Conservation (phyloP, 2,329 filamentous ascomycete species). For the Fusarium abutilonis region DNA sequence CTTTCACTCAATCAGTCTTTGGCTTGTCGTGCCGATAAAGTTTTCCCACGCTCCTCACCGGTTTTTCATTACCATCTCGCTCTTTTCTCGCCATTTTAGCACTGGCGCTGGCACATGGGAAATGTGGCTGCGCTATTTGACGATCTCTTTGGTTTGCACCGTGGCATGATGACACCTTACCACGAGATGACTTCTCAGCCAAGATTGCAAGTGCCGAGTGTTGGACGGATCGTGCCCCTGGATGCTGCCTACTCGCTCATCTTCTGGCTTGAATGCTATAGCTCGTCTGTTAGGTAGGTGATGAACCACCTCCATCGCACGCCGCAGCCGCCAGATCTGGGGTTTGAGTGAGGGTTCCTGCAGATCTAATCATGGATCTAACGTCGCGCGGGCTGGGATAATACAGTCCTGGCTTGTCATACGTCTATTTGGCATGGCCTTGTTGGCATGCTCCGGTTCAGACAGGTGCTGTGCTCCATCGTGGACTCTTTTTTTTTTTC, state of each 20-base stretch:
- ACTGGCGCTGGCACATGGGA: no score
- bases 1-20: slow-evolving; percentile 12
- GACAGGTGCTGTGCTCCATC: background rate
- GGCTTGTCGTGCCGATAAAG: slow-evolving; percentile 18
- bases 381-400: slow-evolving; percentile 13
- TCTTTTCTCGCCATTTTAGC: no score
- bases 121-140: background rate
- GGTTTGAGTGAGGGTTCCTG: slow-evolving; percentile 42
- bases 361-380: slow-evolving; percentile 40
- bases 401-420: slow-evolving; percentile 20
- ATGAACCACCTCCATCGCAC: slow-evolving; percentile 14
- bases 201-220: slow-evolving; percentile 25
- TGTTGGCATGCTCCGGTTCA: slow-evolving; percentile 10
- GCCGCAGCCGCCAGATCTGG: slow-evolving; percentile 40
- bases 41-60: slow-evolving; percentile 14
- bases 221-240: slow-evolving; percentile 17
- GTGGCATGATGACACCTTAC: slow-evolving; percentile 2
- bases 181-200: slow-evolving; percentile 5
- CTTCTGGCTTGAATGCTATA: slow-evolving; percentile 15
- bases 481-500: slow-evolving; percentile 1
- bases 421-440: background rate
- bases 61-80: slow-evolving; percentile 11
- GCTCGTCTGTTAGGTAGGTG: slow-evolving; percentile 5
- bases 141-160: slow-evolving; percentile 6
- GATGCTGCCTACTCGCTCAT: slow-evolving; percentile 6